Percentiles rank a stretch among this genome's conserved stretches.
These are phyloP conservation scores for Arachis stenosperma DNA, from an alignment of 306 rosid species.

Conservation along the genomic window DNA sequence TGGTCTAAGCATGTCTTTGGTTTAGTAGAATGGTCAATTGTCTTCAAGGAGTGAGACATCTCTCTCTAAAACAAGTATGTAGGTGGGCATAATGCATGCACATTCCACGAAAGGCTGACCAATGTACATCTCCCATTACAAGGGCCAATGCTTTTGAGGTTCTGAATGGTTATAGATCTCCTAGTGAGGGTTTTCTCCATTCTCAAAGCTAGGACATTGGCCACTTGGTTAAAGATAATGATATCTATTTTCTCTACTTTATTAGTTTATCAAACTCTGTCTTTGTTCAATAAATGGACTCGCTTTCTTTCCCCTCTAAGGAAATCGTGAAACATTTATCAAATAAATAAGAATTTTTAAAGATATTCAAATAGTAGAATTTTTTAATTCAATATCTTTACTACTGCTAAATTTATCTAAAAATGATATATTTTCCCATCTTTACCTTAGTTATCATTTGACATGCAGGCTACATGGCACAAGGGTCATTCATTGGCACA, in stretches of 20 bases:
- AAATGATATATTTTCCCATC: conserved; percentile 23
- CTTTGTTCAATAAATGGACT: background rate
- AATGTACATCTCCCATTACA: conserved; percentile 15
- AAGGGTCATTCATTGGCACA: conserved; percentile 98
- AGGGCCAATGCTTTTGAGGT: too few relatives aligned
- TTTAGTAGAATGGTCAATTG: conserved; percentile 10
- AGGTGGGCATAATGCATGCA: conserved; percentile 4
- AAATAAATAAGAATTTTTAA: background rate
- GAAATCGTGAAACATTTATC: conserved; percentile 10
- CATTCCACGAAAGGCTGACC: background rate
- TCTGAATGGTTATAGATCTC: too few relatives aligned
- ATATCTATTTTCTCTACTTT: conserved; percentile 5
- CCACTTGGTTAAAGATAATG: background rate
- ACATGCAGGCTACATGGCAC: conserved; percentile 98
- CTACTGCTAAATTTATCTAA: background rate
- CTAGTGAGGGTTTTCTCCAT: too few relatives aligned
- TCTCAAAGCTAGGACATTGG: too few relatives aligned
- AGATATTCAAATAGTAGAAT: conserved; percentile 7
- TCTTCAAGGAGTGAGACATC: background rate
- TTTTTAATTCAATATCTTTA: conserved; percentile 16
- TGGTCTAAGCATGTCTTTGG: conserved; percentile 5
- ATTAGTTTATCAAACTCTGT: conserved; percentile 7
- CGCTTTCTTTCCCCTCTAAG: background rate
- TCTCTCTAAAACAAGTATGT: background rate
- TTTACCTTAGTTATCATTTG: conserved; percentile 43